These are phyloP conservation scores for Gossypium aridum DNA, from an alignment of 441 rosid genomes.

Conservation along the genomic window DNA sequence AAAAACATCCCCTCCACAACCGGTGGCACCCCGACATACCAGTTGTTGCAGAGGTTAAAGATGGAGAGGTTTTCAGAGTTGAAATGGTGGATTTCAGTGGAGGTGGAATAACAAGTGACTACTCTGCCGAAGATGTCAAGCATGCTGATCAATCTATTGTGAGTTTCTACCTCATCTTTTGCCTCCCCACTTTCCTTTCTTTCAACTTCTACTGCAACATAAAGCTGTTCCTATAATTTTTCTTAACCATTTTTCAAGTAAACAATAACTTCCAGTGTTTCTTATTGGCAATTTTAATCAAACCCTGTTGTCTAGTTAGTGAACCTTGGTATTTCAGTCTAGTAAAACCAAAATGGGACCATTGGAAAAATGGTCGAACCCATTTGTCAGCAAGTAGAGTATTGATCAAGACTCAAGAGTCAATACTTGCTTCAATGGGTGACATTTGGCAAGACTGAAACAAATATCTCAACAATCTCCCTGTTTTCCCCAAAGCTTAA, in stretches of 20 bases:
- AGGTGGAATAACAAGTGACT: slow-evolving; percentile 33
- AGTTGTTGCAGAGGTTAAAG: slow-evolving; percentile 33
- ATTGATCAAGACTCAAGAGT: background rate
- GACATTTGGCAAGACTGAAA: background rate
- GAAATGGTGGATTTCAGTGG: slow-evolving; percentile 48
- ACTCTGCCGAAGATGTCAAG: slow-evolving; percentile 46
- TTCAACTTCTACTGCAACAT: background rate
- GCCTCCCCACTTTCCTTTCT: background rate
- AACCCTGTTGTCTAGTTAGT: background rate
- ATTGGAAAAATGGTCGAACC: slow-evolving; percentile 12
- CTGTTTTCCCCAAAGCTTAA: background rate
- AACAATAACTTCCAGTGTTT: background rate
- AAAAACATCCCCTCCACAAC: slow-evolving; percentile 49
- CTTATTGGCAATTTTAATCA: background rate
- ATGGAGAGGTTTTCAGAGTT: slow-evolving; percentile 33
- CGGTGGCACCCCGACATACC: slow-evolving; percentile 69
- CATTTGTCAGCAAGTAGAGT: background rate
- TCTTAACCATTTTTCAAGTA: background rate
- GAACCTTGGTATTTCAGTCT: slow-evolving; percentile 11
- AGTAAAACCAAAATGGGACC: slow-evolving; percentile 17
- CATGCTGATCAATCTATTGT: slow-evolving; percentile 37
- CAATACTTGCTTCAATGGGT: background rate
- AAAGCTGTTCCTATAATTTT: background rate
- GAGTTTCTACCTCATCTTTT: slow-evolving; percentile 7
- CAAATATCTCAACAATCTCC: background rate